Percentiles rank a stretch among this genome's conserved stretches.
Conservation (phyloP, 345 rosid species). For the Syzygium grande region DNA sequence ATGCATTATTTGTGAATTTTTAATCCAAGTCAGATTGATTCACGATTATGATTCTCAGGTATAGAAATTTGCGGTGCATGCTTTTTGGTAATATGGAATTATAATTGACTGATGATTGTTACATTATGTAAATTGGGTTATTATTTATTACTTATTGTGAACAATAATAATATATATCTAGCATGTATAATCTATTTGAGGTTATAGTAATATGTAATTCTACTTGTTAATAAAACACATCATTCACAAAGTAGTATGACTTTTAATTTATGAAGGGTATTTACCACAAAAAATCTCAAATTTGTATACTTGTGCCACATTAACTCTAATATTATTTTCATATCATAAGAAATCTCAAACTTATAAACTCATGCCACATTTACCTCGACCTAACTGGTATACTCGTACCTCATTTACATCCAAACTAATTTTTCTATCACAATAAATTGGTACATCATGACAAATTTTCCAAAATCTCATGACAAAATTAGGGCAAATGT, state of each 20-base stretch:
- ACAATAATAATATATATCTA: neutral
- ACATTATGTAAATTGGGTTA: neutral
- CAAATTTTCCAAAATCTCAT: too few species aligned
- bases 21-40: neutral
- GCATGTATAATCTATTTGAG: neutral
- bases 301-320: neutral
- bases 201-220: neutral
- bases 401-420: neutral
- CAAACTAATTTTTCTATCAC: neutral
- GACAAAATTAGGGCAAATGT: neutral
- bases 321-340: neutral
- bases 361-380: fast-evolving
- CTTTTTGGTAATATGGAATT: neutral
- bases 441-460: neutral
- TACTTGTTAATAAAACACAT: neutral
- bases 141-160: neutral
- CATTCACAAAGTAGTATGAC: neutral
- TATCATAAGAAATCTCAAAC: neutral
- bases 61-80: neutral
- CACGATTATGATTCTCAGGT: neutral
- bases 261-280: neutral
- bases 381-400: neutral
- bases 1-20: neutral
- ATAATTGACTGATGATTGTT: neutral
- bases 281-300: neutral